Evolutionary conservation across 176 grass and related monocot genomes (phyloP).

Genomic region (Avena sativa): DNA sequence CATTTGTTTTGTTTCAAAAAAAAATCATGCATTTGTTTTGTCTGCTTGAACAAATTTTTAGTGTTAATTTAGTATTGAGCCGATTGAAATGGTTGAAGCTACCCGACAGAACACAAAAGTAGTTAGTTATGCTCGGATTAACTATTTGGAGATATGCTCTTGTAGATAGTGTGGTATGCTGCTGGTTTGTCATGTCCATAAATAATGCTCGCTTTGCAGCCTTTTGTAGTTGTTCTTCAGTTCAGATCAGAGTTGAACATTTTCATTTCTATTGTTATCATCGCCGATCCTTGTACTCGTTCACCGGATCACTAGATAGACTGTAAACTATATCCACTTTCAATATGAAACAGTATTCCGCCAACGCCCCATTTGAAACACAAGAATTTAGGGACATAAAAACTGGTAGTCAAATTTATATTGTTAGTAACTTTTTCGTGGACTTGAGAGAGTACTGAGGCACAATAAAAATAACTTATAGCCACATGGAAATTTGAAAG

Average conservation of each 20-base stretch:
- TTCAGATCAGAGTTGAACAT: not conserved
- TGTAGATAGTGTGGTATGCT: not conserved
- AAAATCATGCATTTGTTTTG: not conserved
- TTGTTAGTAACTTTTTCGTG: no score
- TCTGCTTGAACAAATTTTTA: not conserved
- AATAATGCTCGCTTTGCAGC: not conserved
- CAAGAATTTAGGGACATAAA: not conserved
- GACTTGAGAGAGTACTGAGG: no score
- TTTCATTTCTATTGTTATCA: not conserved
- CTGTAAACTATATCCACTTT: not conserved
- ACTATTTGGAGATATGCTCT: not conserved
- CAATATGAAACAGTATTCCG: not conserved
- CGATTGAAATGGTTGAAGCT: slow-evolving; percentile 5
- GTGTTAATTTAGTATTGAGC: not conserved
- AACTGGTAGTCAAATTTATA: no score
- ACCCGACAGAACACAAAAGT: not conserved
- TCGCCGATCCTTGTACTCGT: not conserved
- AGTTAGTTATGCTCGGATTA: not conserved
- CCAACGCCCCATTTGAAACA: not conserved
- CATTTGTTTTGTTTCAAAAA: no score
- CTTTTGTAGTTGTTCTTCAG: not conserved
- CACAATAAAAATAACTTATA: not conserved
- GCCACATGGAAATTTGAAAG: not conserved
- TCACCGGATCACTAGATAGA: not conserved
- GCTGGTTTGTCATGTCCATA: not conserved